phyloP scores from a whole-genome alignment of 805 yeast species.

The Jamesozyma gamospora region DNA sequence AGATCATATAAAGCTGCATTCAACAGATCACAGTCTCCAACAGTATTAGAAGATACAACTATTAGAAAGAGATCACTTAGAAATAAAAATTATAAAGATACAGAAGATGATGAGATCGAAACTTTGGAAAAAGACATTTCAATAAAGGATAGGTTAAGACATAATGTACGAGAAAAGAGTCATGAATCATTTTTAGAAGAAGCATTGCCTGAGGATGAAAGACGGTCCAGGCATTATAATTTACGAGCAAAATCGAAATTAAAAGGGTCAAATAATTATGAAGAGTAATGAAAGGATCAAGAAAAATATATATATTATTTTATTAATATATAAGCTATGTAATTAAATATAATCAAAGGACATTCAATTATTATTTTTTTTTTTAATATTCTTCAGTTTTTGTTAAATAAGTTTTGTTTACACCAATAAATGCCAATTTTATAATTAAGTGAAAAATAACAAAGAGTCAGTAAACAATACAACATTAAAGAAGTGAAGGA shows the following conservation, averaged over 20 bases:
- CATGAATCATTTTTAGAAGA: conserved; percentile 17
- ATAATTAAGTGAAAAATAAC: too few species aligned
- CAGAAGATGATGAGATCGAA: background rate
- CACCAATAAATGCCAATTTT: too few species aligned
- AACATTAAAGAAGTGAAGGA: too few species aligned
- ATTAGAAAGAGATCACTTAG: conserved; percentile 2
- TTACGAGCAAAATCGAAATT: conserved; percentile 26
- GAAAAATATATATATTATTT: too few species aligned
- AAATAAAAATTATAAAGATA: background rate
- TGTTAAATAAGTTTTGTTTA: too few species aligned
- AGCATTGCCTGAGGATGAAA: conserved; percentile 20
- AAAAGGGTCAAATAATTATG: conserved; percentile 8
- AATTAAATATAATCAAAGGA: too few species aligned
- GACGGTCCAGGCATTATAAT: conserved; percentile 26
- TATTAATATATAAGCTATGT: too few species aligned
- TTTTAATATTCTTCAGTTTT: too few species aligned
- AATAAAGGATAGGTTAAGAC: conserved; percentile 14
- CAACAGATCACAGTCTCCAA: too few species aligned
- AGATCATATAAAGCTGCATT: too few species aligned
- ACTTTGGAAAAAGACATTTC: background rate
- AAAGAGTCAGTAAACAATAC: too few species aligned
- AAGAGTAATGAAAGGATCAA: background rate
- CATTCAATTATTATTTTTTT: too few species aligned
- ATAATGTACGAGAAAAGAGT: conserved; percentile 23
- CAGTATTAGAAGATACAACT: background rate